These are phyloP conservation scores for Zygosaccharomyces bailii DNA, from an alignment of 805 yeast genomes.

Conservation along the genomic window DNA sequence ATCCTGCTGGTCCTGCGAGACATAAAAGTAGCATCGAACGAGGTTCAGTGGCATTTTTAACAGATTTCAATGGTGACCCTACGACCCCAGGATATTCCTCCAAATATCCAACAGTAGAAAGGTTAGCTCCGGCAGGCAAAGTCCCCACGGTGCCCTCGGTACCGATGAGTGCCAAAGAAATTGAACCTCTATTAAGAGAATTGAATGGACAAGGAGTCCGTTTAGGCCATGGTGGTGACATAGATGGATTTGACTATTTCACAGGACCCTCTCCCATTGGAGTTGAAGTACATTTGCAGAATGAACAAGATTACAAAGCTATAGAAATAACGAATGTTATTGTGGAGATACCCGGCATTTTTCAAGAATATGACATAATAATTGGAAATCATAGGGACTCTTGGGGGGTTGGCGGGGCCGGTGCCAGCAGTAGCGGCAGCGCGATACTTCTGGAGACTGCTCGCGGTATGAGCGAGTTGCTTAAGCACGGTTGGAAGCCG, in stretches of 20 bases:
- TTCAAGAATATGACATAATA: constrained; percentile 49
- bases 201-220: constrained; percentile 40
- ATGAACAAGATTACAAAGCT: constrained; percentile 41
- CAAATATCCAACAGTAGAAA: constrained; percentile 38
- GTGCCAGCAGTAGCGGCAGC: constrained; percentile 50
- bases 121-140: constrained; percentile 40
- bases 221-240: constrained; percentile 41
- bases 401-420: constrained; percentile 47
- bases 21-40: constrained; percentile 59
- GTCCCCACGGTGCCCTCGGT: constrained; percentile 54
- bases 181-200: constrained; percentile 40
- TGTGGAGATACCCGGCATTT: constrained; percentile 54
- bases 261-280: constrained; percentile 44
- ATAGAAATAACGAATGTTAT: constrained; percentile 48
- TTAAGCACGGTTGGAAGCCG: constrained; percentile 64
- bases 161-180: constrained; percentile 46
- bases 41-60: constrained; percentile 55
- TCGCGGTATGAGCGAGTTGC: constrained; percentile 46
- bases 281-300: constrained; percentile 38
- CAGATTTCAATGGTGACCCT: constrained; percentile 71
- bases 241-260: constrained; percentile 42
- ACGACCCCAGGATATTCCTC: constrained; percentile 73
- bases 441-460: constrained; percentile 51
- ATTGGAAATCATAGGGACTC: constrained; percentile 57
- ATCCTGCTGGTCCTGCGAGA: constrained; percentile 66